phyloP scores from a whole-genome alignment of 2,329 filamentous ascomycete genomes.

The Hymenoscyphus fructigenus region DNA sequence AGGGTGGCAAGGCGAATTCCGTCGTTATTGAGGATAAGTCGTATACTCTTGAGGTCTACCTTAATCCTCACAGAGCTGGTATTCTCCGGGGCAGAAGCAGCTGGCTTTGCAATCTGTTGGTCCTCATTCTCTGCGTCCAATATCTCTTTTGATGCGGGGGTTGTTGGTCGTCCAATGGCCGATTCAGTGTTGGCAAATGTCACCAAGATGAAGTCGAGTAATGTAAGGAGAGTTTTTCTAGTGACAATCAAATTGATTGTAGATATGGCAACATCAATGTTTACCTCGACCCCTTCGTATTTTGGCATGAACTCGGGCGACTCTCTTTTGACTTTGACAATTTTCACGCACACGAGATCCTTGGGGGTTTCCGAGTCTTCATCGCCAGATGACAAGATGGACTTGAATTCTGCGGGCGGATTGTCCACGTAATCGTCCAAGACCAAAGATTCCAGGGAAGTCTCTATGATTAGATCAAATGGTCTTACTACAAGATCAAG shows the following conservation, averaged over 20 bases:
- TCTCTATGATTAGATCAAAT: slow-evolving; percentile 91
- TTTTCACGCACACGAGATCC: slow-evolving; percentile 84
- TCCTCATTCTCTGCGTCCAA: slow-evolving; percentile 43
- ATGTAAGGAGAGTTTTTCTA: slow-evolving; percentile 82
- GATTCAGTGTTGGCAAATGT: slow-evolving; percentile 73
- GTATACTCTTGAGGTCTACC: slow-evolving; percentile 88
- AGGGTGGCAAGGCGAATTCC: slow-evolving; percentile 91
- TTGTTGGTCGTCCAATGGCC: slow-evolving; percentile 41
- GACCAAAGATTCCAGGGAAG: slow-evolving; percentile 80
- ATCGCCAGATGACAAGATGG: slow-evolving; percentile 86
- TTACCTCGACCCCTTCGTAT: slow-evolving; percentile 91
- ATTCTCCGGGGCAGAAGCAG: slow-evolving; percentile 34
- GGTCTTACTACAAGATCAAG: slow-evolving; percentile 85
- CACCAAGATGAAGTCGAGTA: slow-evolving; percentile 89
- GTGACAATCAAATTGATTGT: slow-evolving; percentile 97
- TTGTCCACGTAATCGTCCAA: slow-evolving; percentile 94
- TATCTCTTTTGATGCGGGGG: slow-evolving; percentile 33
- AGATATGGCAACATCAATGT: slow-evolving; percentile 85
- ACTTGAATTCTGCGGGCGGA: slow-evolving; percentile 88
- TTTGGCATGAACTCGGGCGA: slow-evolving; percentile 92
- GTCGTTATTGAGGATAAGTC: slow-evolving; percentile 94
- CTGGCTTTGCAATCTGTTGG: slow-evolving; percentile 22
- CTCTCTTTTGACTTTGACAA: slow-evolving; percentile 81
- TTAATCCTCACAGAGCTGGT: slow-evolving; percentile 76
- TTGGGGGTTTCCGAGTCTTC: slow-evolving; percentile 72